These are phyloP conservation scores for Neurospora sp. DNA, from an alignment of 495 filamentous ascomycete species.

Conservation along the genomic window DNA sequence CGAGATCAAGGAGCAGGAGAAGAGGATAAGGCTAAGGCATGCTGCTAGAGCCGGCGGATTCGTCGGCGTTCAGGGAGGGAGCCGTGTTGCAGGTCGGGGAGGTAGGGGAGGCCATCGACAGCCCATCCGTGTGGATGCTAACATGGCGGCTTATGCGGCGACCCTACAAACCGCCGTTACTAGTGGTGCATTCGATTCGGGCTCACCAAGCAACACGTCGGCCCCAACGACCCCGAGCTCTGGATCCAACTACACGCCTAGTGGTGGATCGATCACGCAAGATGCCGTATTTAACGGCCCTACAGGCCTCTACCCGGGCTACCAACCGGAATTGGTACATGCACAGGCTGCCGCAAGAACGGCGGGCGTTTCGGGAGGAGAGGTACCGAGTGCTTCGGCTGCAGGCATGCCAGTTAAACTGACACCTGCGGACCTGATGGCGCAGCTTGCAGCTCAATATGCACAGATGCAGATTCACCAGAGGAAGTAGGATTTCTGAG, in stretches of 20 bases:
- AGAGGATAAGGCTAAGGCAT: not conserved
- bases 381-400: not conserved
- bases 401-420: not conserved
- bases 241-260: not conserved
- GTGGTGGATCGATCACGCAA: not conserved
- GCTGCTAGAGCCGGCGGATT: not conserved
- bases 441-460: not conserved
- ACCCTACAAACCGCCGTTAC: not conserved
- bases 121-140: not conserved
- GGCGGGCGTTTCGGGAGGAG: not conserved
- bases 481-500: not conserved
- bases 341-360: not conserved
- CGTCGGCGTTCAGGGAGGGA: not conserved
- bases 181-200: not conserved
- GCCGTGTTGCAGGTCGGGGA: not conserved
- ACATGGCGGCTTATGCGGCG: not conserved
- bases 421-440: not conserved
- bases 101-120: not conserved
- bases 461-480: not conserved
- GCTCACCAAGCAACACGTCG: not conserved
- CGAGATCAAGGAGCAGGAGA: conserved; percentile 19
- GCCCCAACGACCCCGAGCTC: not conserved
- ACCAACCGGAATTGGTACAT: not conserved
- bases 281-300: not conserved
- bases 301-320: not conserved